phyloP scores from a whole-genome alignment of 352 stramenopile species.

The Globisporangium paddicum region DNA sequence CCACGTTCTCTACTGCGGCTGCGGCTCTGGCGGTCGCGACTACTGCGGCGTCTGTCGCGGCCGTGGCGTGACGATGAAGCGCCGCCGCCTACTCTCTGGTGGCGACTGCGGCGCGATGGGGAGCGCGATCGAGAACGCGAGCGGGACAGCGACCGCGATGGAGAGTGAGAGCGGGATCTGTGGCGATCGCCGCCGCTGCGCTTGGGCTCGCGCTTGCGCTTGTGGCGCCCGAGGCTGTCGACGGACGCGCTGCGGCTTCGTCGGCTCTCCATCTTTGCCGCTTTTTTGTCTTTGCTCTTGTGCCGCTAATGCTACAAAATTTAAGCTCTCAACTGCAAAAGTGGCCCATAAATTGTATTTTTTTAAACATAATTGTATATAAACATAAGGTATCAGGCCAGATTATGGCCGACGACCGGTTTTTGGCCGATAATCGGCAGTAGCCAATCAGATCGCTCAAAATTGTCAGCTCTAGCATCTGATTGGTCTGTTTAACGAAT shows the following conservation, averaged over 20 bases:
- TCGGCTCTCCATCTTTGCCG: neutral
- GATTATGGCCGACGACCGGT: no score
- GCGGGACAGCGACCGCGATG: slow-evolving; percentile 20
- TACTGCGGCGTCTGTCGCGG: slow-evolving; percentile 10
- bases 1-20: slow-evolving; percentile 21
- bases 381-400: no score
- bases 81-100: neutral
- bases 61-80: neutral
- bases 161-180: slow-evolving; percentile 17
- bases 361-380: no score
- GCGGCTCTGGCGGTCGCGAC: slow-evolving; percentile 25
- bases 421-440: no score
- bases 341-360: no score
- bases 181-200: slow-evolving; percentile 6
- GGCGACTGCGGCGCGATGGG: slow-evolving; percentile 13
- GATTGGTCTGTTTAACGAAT: no score
- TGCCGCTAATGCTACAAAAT: no score
- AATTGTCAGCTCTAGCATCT: no score
- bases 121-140: slow-evolving; percentile 26
- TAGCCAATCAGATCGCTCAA: no score
- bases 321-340: no score
- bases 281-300: no score
- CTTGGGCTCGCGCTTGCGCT: slow-evolving; percentile 13
- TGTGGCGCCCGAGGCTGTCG: slow-evolving; percentile 49
- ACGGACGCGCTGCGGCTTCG: slow-evolving; percentile 57